Percentiles rank a stretch among this genome's conserved stretches.
Conservation (phyloP, 1,284 basidiomycete species). For the Coniferiporia sulphurascens region DNA sequence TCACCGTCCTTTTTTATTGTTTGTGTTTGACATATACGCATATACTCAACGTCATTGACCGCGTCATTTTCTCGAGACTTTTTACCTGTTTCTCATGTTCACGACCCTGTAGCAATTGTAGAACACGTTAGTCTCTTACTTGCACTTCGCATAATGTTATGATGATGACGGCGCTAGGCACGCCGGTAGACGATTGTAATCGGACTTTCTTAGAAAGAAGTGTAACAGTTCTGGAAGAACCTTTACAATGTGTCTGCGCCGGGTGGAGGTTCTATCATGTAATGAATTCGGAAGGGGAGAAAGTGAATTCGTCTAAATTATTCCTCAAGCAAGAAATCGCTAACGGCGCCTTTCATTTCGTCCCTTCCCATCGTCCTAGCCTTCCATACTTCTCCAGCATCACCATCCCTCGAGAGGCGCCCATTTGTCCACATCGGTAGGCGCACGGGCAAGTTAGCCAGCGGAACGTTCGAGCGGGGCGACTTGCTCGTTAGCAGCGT, state of each 20-base stretch:
- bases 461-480: conserved; percentile 9
- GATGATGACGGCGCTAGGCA: not conserved
- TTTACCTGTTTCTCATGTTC: not conserved
- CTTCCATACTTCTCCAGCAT: conserved; percentile 22
- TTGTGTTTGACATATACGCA: not conserved
- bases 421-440: conserved; percentile 36
- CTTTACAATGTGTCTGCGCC: too few species aligned
- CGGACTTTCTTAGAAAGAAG: too few species aligned
- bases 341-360: conserved; percentile 31
- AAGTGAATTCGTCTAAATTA: not conserved
- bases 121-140: not conserved
- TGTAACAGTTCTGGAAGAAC: too few species aligned
- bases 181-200: too few species aligned
- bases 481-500: conserved; percentile 60
- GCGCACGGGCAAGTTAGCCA: conserved; percentile 18
- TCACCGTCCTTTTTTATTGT: not conserved
- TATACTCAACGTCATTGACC: not conserved
- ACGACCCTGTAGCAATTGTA: conserved; percentile 3
- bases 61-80: not conserved
- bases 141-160: not conserved
- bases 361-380: conserved; percentile 21
- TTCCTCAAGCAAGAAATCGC: conserved; percentile 32
- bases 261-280: too few species aligned
- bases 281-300: too few species aligned
- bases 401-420: not conserved